Base-by-base conservation (phyloP, 176 grass and related monocot species). In the Avena atlantica region DNA sequence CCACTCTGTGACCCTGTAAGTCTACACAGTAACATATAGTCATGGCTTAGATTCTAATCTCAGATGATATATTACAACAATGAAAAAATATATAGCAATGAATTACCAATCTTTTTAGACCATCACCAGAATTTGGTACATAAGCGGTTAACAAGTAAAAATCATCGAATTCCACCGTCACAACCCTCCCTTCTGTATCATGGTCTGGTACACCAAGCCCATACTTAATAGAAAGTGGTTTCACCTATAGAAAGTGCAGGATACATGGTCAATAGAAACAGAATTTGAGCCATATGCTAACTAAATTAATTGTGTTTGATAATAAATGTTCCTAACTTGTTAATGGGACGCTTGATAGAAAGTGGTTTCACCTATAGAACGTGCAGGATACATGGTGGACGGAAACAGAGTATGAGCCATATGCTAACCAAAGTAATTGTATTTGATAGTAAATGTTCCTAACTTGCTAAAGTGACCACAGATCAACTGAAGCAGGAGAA, bases 61-160 rank as follows among this genome's bases (percentile, higher is more conserved):
- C 52, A 84, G 61, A 19, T 64, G 47, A 68, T 36, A 48, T 57
- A 74, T n/a, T 67, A 55, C 5, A 13, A 81, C 0, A 34, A 75
- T 36, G 25, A 78, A n/a, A 81, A 67, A 68, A 42, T 42, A 42
- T 44, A n/a, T 6, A 81, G 13, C 34, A 77, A 71, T 63, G 11
- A 74, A 69, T 85, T 86, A 78, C 87, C 87, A 87, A 36, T 90
- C 93, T 92, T 88, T 24, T 92, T 66, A 95, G 91, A 50, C 90
- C 93, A 87, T 95, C 93, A 79, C 93, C 93, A 62, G 93, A 82
- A 88, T 95, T 95, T 27, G 93, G 93, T 17, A 95, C 93, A 91
- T 95, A 95, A 79, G 79, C 90, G 70, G 79, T 87, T 66, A 95
- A 82, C 70, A 95, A 86, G 70, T 95, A 95, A 85, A 95, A 92